phyloP scores from a whole-genome alignment of 164 flowering plant species.

The Annona cherimola region DNA sequence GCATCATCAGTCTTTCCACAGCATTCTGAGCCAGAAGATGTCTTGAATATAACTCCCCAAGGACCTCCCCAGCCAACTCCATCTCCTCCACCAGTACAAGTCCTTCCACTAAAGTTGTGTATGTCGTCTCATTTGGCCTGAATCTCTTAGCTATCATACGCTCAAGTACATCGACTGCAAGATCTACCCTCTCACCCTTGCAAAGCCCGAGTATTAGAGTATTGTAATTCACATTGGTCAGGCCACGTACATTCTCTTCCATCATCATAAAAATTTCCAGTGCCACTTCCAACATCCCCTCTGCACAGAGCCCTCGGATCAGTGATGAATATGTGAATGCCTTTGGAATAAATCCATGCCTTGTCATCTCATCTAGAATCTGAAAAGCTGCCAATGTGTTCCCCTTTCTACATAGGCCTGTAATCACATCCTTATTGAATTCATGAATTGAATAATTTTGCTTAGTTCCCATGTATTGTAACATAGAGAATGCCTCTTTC shows the following conservation, averaged over 20 bases:
- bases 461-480: conserved; percentile 55
- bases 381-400: conserved; percentile 75
- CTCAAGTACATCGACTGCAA: conserved; percentile 49
- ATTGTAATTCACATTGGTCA: conserved; percentile 62
- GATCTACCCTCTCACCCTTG: conserved; percentile 55
- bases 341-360: conserved; percentile 64
- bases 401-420: conserved; percentile 76
- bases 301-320: conserved; percentile 78
- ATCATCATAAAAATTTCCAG: conserved; percentile 48
- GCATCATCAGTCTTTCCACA: conserved; percentile 76
- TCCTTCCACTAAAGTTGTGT: conserved; percentile 77
- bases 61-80: conserved; percentile 54
- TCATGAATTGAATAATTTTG: conserved; percentile 45
- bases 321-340: conserved; percentile 66
- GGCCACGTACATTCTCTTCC: conserved; percentile 55
- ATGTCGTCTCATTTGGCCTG: conserved; percentile 73
- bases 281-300: conserved; percentile 77
- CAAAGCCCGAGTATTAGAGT: conserved; percentile 78
- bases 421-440: conserved; percentile 52
- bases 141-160: conserved; percentile 61
- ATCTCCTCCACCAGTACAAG: conserved; percentile 59
- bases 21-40: conserved; percentile 44
- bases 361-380: conserved; percentile 73
- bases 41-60: conserved; percentile 49
- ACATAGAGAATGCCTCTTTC: conserved; percentile 66